phyloP scores from a whole-genome alignment of 495 filamentous ascomycete genomes.

The Pseudomonodictys pantanalensis region DNA sequence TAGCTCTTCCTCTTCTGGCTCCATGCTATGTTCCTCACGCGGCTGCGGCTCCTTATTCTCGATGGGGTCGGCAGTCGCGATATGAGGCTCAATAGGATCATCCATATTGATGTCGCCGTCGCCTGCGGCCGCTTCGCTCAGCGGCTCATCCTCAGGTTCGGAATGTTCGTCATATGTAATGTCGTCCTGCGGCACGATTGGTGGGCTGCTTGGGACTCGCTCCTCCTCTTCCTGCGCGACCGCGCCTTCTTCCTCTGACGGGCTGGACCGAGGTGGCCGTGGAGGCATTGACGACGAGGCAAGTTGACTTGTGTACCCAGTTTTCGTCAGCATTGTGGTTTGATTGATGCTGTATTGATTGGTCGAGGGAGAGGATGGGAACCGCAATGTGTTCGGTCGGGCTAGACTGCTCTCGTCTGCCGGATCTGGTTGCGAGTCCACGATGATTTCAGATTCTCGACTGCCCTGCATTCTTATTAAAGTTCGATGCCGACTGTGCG shows the following conservation, averaged over 20 bases:
- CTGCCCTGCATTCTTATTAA: slow-evolving; percentile 16
- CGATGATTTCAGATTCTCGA: slow-evolving; percentile 35
- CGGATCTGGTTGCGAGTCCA: slow-evolving; percentile 39
- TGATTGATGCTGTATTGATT: slow-evolving; percentile 33
- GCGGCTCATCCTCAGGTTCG: slow-evolving; percentile 1
- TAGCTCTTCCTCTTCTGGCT: not conserved
- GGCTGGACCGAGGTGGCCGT: slow-evolving; percentile 8
- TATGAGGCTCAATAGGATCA: not conserved
- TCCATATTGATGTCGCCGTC: slow-evolving; percentile 9
- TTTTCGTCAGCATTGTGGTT: slow-evolving; percentile 14
- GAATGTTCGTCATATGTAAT: slow-evolving; percentile 18
- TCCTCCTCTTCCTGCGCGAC: slow-evolving; percentile 4
- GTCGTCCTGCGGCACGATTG: slow-evolving; percentile 7
- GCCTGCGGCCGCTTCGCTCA: not conserved
- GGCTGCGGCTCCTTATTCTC: not conserved
- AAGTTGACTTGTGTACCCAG: slow-evolving; percentile 20
- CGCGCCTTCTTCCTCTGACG: not conserved
- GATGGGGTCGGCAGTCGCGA: not conserved
- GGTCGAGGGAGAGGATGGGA: slow-evolving; percentile 25
- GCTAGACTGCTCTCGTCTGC: not conserved
- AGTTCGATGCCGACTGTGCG: not conserved
- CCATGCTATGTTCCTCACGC: not conserved
- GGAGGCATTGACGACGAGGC: slow-evolving; percentile 25
- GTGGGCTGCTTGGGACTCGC: slow-evolving; percentile 33
- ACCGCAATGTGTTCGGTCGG: slow-evolving; percentile 4